A percentile compares a stretch with the other conserved stretches of the same genome.
These are phyloP conservation scores for Pseudotulostoma volvatum DNA, from an alignment of 495 filamentous ascomycete genomes.

Conservation along the genomic window DNA sequence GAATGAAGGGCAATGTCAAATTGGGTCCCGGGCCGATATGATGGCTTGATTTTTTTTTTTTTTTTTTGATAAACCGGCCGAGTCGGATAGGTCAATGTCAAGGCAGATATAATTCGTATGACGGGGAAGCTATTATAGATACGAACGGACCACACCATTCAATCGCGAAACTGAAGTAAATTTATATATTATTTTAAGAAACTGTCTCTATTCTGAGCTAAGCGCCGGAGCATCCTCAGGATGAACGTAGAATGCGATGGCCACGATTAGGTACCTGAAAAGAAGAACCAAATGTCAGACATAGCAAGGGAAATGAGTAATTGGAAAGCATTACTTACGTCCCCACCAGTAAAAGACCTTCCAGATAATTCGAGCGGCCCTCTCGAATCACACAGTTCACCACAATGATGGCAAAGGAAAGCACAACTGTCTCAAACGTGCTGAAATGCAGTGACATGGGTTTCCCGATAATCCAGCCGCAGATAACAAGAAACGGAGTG, in stretches of 20 bases:
- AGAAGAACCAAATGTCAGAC: constrained; percentile 1
- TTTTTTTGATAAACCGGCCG: too few relatives aligned
- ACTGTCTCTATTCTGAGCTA: too few relatives aligned
- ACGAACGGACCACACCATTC: too few relatives aligned
- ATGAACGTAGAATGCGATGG: constrained; percentile 62
- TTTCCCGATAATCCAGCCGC: constrained; percentile 22
- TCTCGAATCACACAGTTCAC: constrained; percentile 35
- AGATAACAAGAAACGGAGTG: constrained; percentile 24
- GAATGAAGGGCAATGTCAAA: too few relatives aligned
- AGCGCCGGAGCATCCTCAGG: too few relatives aligned
- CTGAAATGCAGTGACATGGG: constrained; percentile 23
- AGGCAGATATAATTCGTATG: too few relatives aligned
- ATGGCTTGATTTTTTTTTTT: too few relatives aligned
- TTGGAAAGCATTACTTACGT: constrained; percentile 7
- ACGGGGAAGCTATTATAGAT: too few relatives aligned
- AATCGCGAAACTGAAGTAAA: too few relatives aligned
- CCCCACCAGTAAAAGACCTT: constrained; percentile 11
- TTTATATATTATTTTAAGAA: too few relatives aligned
- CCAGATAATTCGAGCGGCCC: constrained; percentile 47
- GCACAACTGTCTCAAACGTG: constrained; percentile 20
- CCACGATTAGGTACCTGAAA: constrained; percentile 52
- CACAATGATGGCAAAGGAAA: constrained; percentile 18
- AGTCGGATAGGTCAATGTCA: too few relatives aligned
- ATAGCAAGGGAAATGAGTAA: neutral
- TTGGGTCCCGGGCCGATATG: too few relatives aligned